Base-by-base conservation (phyloP, 805 yeast species). In the Sungouiozyma intestinalis region DNA sequence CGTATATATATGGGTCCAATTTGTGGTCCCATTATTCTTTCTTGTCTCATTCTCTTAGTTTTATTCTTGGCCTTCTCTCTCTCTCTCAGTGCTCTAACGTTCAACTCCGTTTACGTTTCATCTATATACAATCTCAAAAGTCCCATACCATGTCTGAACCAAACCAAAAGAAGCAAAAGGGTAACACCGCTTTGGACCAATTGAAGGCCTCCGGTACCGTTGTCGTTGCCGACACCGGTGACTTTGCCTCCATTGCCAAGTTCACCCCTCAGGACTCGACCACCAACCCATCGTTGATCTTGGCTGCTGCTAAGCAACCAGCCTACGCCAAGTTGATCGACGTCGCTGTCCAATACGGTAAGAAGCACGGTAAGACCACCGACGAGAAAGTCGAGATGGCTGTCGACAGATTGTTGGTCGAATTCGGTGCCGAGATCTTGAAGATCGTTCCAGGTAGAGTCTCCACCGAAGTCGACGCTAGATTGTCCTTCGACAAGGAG, bases 241-340 rank as follows among this genome's bases (percentile, higher is more conserved):
- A 90, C 69, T 90, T 90, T 64, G 96, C 86, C 67, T 81, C 92
- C 52, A 90, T 90, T 64, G 95, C 95, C 62, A 85, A 86, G 69
- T 90, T 81, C 74, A 85, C 92, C 57, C 97, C 98, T 53, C 97
- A 90, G 73, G 97, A 90, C 68, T 95, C 97, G 51, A 90, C 98
- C 60, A 90, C 98, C 65, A 90, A 90, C 74, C 98, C 98, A 53
- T 86, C 97, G 24, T 75, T 90, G 70, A 90, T 90, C 60, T 73
- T 90, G 57, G 97, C 97, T 52, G 98, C 98, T 45, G 62, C 97
- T 43, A 82, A 81, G 67, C 84, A 86, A 71, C 67, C 86, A 39
- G 86, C 81, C 63, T 90, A 90, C 71, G 82, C 95, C 47, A 73
- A 77, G 61, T 73, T 90, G 63, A 83, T 90, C 51, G 96, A 88